phyloP scores from a whole-genome alignment of 2,329 filamentous ascomycete species.

The Fusarium guadeloupense region DNA sequence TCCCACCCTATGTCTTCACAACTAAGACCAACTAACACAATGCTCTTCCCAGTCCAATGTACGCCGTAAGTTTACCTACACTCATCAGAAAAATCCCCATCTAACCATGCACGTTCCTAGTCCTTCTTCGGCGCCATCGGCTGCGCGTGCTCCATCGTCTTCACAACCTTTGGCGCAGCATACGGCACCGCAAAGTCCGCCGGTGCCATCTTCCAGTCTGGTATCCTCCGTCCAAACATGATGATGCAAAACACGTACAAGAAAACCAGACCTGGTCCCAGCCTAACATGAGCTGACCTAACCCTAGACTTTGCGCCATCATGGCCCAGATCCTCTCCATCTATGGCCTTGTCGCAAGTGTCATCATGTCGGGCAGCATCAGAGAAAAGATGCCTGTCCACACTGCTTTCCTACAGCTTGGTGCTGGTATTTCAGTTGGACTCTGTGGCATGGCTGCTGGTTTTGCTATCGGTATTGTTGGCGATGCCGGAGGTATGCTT shows the following conservation, averaged over 20 bases:
- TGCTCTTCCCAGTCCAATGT: constrained; percentile 50
- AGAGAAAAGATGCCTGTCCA: constrained; percentile 55
- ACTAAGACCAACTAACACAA: constrained; percentile 1
- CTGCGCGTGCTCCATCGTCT: constrained; percentile 57
- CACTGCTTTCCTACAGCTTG: constrained; percentile 55
- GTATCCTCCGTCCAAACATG: constrained; percentile 55
- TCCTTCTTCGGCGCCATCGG: constrained; percentile 56
- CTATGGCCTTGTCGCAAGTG: constrained; percentile 56
- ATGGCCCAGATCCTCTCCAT: constrained; percentile 60
- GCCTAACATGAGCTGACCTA: constrained; percentile 11
- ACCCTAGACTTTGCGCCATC: constrained; percentile 52
- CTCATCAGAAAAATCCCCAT: not conserved
- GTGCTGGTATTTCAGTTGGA: constrained; percentile 55
- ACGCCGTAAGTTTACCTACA: constrained; percentile 50
- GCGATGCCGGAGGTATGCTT: constrained; percentile 53
- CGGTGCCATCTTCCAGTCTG: constrained; percentile 55
- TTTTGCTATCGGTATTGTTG: constrained; percentile 58
- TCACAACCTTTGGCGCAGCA: constrained; percentile 60
- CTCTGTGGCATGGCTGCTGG: constrained; percentile 57
- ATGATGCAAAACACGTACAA: constrained; percentile 55
- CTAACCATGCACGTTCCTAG: constrained; percentile 28
- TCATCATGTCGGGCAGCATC: constrained; percentile 55
- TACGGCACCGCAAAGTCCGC: constrained; percentile 57
- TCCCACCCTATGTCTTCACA: not conserved
- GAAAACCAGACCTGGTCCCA: not conserved